Percentiles rank a stretch among this genome's conserved stretches.
phyloP scores from a whole-genome alignment of 2,329 filamentous ascomycete genomes.

The Zymoseptoria tritici region DNA sequence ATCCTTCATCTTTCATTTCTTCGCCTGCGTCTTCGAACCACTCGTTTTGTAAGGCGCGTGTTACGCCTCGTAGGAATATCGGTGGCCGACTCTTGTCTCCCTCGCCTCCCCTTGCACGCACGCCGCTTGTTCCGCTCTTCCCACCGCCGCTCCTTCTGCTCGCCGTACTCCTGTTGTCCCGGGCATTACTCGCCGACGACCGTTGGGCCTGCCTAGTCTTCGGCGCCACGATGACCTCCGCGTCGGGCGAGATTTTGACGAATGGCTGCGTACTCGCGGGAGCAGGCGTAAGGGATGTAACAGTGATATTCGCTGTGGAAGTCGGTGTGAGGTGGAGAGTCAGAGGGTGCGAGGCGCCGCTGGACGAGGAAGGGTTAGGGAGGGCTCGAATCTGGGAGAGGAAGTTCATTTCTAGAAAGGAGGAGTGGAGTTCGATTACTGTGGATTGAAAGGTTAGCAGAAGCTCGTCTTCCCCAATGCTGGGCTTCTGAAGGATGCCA shows the following conservation, averaged over 20 bases:
- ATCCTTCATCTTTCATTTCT: slow-evolving; percentile 46
- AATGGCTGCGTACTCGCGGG: slow-evolving; percentile 64
- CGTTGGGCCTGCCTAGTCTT: slow-evolving; percentile 59
- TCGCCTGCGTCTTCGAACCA: slow-evolving; percentile 61
- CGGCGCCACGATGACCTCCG: slow-evolving; percentile 93
- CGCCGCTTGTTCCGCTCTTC: slow-evolving; percentile 66
- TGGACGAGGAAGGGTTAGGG: slow-evolving; percentile 62
- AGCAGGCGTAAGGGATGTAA: slow-evolving; percentile 73
- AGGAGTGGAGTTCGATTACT: slow-evolving; percentile 92
- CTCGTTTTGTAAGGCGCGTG: slow-evolving; percentile 59
- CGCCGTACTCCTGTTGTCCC: slow-evolving; percentile 71
- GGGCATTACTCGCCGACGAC: slow-evolving; percentile 51
- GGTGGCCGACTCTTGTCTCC: slow-evolving; percentile 58
- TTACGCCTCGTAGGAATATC: slow-evolving; percentile 73
- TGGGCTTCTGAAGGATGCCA: slow-evolving; percentile 16
- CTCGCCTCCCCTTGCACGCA: slow-evolving; percentile 52
- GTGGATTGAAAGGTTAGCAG: neutral
- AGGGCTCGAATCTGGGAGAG: slow-evolving; percentile 86
- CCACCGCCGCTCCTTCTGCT: slow-evolving; percentile 65
- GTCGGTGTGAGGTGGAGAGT: slow-evolving; percentile 92
- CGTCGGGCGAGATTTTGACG: slow-evolving; percentile 86
- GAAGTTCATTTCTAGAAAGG: slow-evolving; percentile 89
- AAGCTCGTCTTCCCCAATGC: too few species aligned
- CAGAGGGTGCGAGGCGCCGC: slow-evolving; percentile 62
- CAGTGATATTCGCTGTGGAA: slow-evolving; percentile 83